These are phyloP conservation scores for Chiua virens DNA, from an alignment of 768 basidiomycete species.

Conservation along the genomic window DNA sequence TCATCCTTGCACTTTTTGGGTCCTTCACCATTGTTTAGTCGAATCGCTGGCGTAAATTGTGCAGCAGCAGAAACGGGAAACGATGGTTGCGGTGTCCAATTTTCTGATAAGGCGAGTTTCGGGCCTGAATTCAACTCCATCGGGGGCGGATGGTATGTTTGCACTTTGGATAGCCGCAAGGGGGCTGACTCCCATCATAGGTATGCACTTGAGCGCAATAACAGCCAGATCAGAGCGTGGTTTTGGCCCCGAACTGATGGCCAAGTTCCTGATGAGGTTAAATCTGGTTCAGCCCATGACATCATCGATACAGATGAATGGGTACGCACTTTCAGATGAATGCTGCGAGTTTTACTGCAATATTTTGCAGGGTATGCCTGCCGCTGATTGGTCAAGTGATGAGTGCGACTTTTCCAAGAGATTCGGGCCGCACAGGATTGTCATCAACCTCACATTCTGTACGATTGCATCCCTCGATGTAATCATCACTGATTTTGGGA, in stretches of 20 bases:
- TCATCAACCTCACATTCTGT: slow-evolving; percentile 62
- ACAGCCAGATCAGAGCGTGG: slow-evolving; percentile 38
- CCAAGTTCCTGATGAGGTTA: slow-evolving; percentile 26
- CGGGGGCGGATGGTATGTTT: slow-evolving; percentile 39
- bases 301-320: slow-evolving; percentile 28
- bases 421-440: slow-evolving; percentile 35
- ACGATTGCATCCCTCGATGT: slow-evolving; percentile 19
- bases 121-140: slow-evolving; percentile 29
- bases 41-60: slow-evolving; percentile 13
- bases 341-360: neutral
- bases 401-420: slow-evolving; percentile 37
- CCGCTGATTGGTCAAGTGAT: slow-evolving; percentile 34
- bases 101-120: slow-evolving; percentile 14
- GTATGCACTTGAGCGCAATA: slow-evolving; percentile 43
- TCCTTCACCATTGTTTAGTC: slow-evolving; percentile 10
- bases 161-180: neutral
- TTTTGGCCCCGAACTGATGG: slow-evolving; percentile 41
- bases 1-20: neutral
- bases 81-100: slow-evolving; percentile 21
- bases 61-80: slow-evolving; percentile 24
- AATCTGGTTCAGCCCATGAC: slow-evolving; percentile 9
- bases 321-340: slow-evolving; percentile 21
- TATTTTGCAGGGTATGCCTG: slow-evolving; percentile 29
- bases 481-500: neutral
- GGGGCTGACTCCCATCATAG: slow-evolving; percentile 21